Conservation (phyloP, 345 rosid species). For the Hevea brasiliensis region DNA sequence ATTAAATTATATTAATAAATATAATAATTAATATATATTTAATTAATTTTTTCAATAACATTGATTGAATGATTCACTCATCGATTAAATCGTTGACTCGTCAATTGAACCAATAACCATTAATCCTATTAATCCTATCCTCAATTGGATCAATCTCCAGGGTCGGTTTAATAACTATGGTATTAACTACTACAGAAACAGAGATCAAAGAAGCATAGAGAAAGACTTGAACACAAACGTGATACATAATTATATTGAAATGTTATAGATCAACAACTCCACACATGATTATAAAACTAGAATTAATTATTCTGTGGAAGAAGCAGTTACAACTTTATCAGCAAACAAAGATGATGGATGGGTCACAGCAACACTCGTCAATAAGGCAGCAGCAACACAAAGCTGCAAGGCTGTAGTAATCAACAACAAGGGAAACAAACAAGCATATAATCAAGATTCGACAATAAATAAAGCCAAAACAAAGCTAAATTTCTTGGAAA, state of each 20-base stretch:
- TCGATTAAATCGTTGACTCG: too few relatives aligned
- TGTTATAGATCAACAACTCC: neutral
- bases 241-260: neutral
- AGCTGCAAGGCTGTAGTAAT: conserved; percentile 55
- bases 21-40: too few relatives aligned
- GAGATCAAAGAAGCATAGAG: neutral
- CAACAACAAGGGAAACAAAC: neutral
- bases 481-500: neutral
- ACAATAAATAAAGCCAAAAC: neutral
- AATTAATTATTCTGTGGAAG: neutral
- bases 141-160: too few relatives aligned
- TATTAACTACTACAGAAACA: too few relatives aligned
- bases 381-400: conserved; percentile 69
- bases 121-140: too few relatives aligned
- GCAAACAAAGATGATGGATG: conserved; percentile 43
- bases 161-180: too few relatives aligned
- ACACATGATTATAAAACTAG: neutral
- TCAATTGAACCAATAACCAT: too few relatives aligned
- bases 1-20: too few relatives aligned
- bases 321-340: neutral
- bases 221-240: neutral
- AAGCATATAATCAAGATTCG: neutral
- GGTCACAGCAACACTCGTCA: conserved; percentile 79
- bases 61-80: too few relatives aligned
- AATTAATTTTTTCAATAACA: too few relatives aligned